Evolutionary conservation across 805 yeast species (phyloP), one percentile per base, ranked within the genome.

Genomic region (Cyberlindnera sargentensis): DNA sequence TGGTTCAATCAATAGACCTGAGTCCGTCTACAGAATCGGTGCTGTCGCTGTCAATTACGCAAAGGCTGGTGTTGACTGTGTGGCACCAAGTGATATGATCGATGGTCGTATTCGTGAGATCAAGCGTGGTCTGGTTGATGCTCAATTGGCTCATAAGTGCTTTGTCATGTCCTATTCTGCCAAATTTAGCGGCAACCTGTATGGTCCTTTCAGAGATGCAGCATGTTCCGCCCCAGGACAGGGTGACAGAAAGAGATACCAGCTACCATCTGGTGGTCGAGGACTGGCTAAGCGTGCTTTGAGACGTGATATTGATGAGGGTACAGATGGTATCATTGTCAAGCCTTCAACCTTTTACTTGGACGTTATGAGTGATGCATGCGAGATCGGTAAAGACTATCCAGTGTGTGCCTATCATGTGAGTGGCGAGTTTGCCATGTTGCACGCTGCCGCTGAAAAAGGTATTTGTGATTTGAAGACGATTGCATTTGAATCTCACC

Each of bases 161-260:
- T 80, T 91, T 70, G 79, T 93, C 32, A 82, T 93, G 86, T 84
- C 96, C 5, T 93, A 93, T 66, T 78, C 95, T 31, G 98, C 98
- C 46, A 93, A 93, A 62, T 93, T 93, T 61, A 73, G 86, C 47
- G 97, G 98, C 31, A 78, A 80, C 49, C 70, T 93, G 39, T 93
- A 93, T 62, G 99, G 99, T 1, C 99, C 99, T 4, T 93, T 93
- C 72, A 76, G 99, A 63, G 99, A 93, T 56, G 97, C 97, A 37
- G 99, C 98, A 3, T 93, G 95, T 32, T 84, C 95, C 41, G 72
- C 82, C 4, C 98, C 99, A 8, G 75, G 86, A 23, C 73, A 77
- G 47, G 99, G 99, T 43, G 97, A 93, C 64, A 78, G 99, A 62
- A 85, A 82, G 62, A 78, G 87, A 50, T 93, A 93, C 65, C 99